Percentiles rank a stretch among this genome's conserved stretches.
Conservation (phyloP, 345 rosid genomes). For the Eucalyptus grandis region DNA sequence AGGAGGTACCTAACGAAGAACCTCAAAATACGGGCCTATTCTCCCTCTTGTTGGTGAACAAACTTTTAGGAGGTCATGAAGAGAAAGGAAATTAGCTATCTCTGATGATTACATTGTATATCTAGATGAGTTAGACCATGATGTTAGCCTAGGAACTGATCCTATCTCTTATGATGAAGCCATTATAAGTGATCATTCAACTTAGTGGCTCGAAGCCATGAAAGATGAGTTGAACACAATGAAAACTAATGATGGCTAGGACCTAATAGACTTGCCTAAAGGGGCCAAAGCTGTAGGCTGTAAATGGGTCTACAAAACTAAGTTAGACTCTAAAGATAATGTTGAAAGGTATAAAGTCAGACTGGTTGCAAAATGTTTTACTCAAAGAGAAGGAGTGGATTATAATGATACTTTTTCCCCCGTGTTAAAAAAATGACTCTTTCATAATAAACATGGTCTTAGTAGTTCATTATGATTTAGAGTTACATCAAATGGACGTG, state of each 20-base stretch:
- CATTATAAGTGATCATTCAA: neutral
- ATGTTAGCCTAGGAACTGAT: neutral
- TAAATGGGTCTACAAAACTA: neutral
- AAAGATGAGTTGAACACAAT: neutral
- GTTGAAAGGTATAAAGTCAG: neutral
- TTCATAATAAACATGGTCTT: neutral
- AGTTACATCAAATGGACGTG: neutral
- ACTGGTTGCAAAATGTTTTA: fast-evolving
- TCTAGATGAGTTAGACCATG: neutral
- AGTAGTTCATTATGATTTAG: neutral
- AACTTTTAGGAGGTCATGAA: neutral
- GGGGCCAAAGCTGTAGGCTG: neutral
- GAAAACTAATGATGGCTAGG: neutral
- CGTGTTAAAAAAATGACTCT: neutral
- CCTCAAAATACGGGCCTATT: neutral
- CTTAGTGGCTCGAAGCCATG: neutral
- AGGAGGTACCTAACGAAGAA: neutral
- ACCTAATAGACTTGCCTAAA: neutral
- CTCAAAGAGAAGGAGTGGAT: neutral
- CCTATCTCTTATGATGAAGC: neutral
- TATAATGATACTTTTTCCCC: neutral
- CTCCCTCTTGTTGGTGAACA: neutral
- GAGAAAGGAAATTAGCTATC: neutral
- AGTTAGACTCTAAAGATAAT: neutral
- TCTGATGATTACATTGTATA: neutral